A percentile compares a stretch with the other conserved stretches of the same genome.
Conservation (phyloP, 169 alveolate genomes). For the Cryptosporidium muris region DNA sequence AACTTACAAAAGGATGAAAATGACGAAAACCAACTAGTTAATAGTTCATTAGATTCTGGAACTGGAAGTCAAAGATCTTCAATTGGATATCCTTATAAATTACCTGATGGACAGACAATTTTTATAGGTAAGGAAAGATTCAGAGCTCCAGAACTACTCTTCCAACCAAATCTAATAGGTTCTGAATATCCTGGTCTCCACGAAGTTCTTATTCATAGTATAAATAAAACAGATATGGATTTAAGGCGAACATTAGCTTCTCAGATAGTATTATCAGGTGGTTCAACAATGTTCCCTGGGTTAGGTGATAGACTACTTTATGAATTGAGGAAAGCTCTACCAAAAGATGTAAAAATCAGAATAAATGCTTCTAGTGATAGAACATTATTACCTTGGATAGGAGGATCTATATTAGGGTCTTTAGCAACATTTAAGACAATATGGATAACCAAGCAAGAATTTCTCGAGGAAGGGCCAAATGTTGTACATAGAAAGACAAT, state of each 20-base stretch:
- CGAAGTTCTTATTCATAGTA: slow-evolving; percentile 81
- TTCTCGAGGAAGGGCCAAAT: slow-evolving; percentile 84
- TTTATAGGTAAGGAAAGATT: slow-evolving; percentile 81
- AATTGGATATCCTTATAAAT: slow-evolving; percentile 75
- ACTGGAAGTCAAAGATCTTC: slow-evolving; percentile 73
- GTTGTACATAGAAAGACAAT: slow-evolving; percentile 77
- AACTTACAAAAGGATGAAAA: slow-evolving; percentile 68
- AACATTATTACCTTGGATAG: slow-evolving; percentile 84
- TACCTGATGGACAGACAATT: slow-evolving; percentile 86
- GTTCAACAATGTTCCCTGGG: slow-evolving; percentile 84
- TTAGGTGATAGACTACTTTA: slow-evolving; percentile 86
- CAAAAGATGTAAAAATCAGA: slow-evolving; percentile 77
- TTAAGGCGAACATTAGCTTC: slow-evolving; percentile 80
- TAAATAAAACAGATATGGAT: slow-evolving; percentile 86
- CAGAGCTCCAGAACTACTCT: slow-evolving; percentile 88
- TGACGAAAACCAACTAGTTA: slow-evolving; percentile 59
- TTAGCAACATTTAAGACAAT: slow-evolving; percentile 83
- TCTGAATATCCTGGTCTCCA: slow-evolving; percentile 83
- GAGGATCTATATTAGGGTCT: slow-evolving; percentile 87
- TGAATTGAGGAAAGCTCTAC: slow-evolving; percentile 81
- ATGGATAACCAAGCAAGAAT: slow-evolving; percentile 87
- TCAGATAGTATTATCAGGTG: slow-evolving; percentile 85
- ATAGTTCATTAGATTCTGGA: slow-evolving; percentile 47
- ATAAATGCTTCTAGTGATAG: slow-evolving; percentile 82
- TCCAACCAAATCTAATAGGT: slow-evolving; percentile 83